Evolutionary conservation across 2,329 filamentous ascomycete genomes (phyloP).

Genomic region (Didymella sp.): DNA sequence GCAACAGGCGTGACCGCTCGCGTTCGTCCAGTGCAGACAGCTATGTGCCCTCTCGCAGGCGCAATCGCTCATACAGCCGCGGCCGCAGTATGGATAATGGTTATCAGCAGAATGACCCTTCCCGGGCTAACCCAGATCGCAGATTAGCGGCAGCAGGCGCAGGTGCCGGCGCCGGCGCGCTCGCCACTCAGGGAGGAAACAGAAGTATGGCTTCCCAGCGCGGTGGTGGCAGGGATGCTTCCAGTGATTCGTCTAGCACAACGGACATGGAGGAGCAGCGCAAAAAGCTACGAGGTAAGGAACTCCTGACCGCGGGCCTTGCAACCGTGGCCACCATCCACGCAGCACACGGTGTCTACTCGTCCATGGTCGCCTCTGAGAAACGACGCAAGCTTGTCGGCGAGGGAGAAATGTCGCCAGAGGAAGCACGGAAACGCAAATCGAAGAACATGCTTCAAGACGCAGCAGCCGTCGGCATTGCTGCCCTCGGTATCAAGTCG

Average conservation of each 20-base stretch:
- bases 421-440: conserved; percentile 68
- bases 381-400: conserved; percentile 65
- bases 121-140: conserved; percentile 48
- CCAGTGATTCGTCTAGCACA: conserved; percentile 59
- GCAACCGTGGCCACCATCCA: conserved; percentile 74
- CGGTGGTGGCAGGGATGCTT: conserved; percentile 30
- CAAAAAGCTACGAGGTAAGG: conserved; percentile 71
- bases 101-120: conserved; percentile 45
- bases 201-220: conserved; percentile 17
- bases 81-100: conserved; percentile 53
- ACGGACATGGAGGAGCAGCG: conserved; percentile 67
- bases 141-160: conserved; percentile 45
- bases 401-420: conserved; percentile 67
- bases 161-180: conserved; percentile 49
- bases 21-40: conserved; percentile 58
- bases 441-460: conserved; percentile 70
- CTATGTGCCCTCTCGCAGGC: conserved; percentile 58
- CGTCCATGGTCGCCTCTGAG: conserved; percentile 68
- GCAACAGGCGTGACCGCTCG: conserved; percentile 54
- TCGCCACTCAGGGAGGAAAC: conserved; percentile 33
- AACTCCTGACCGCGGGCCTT: conserved; percentile 69
- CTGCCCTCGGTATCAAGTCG: conserved; percentile 71
- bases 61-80: conserved; percentile 45
- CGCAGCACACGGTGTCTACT: conserved; percentile 70
- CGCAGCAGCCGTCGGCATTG: conserved; percentile 70